These are phyloP conservation scores for Enteropsectra breve DNA, from an alignment of 371 early-diverging fungal species.

Conservation along the genomic window DNA sequence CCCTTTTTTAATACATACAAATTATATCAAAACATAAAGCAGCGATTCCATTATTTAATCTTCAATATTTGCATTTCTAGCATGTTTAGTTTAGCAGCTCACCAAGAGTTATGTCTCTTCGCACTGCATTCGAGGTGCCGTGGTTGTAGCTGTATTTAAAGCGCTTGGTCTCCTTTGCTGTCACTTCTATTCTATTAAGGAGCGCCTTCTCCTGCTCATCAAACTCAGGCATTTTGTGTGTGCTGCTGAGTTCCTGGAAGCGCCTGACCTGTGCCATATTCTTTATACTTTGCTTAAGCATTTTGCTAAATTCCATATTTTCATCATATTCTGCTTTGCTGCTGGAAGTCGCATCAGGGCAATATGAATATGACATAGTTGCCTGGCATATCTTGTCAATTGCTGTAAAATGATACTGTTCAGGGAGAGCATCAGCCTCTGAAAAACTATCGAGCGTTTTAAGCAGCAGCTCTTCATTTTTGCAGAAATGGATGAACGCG, in stretches of 20 bases:
- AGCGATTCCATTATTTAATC: too few relatives aligned
- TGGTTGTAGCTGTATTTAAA: neutral
- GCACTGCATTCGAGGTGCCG: neutral
- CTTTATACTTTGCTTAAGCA: neutral
- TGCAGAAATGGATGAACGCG: neutral
- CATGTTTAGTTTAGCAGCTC: too few relatives aligned
- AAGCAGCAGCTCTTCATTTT: neutral
- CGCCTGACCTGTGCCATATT: neutral
- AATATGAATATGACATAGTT: neutral
- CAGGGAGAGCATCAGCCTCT: neutral
- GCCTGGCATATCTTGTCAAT: neutral
- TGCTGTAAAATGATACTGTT: neutral
- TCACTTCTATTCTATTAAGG: neutral
- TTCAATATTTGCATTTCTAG: too few relatives aligned
- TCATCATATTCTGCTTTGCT: neutral
- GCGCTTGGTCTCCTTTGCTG: neutral
- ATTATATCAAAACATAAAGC: too few relatives aligned
- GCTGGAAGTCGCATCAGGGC: neutral
- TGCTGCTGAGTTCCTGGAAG: too few relatives aligned
- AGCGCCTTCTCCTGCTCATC: constrained; percentile 4
- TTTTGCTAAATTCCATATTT: neutral
- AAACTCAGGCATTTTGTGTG: too few relatives aligned
- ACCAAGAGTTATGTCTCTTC: neutral
- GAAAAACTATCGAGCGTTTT: neutral
- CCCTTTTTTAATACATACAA: too few relatives aligned